Evolutionary conservation across 345 rosid genomes (phyloP), one percentile per base, ranked within the genome.

Genomic region (Brassica juncea): DNA sequence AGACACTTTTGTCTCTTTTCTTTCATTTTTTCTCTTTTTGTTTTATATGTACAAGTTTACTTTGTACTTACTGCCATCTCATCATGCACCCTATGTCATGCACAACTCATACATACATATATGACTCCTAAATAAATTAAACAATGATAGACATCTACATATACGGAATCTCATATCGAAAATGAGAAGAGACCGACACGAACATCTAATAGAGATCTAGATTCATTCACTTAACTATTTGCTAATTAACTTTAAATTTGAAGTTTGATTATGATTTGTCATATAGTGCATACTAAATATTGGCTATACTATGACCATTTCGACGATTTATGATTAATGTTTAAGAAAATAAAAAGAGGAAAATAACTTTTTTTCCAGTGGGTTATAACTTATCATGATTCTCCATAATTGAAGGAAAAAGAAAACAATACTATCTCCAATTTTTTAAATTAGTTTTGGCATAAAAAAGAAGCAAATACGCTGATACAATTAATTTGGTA

Each of bases 1-100:
- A 80, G 82, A 9, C 71, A 74, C 1, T 52, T 80, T 80, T 80
- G 82, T 80, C 71, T 74, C 71, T 74, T 68, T 74, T 19, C 79
- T 80, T 39, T 37, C 66, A 61, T 58, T 3, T 12, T 44, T 8
- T 19, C 21, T 21, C 6, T 14, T 66, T 47, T 73, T 79, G 42
- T 47, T 60, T 60, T 47, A 23, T 73, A 19, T 52, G 12, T 4
- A 49, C 35, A 80, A 27, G 4, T 66, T 60, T 72, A 49, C 64
- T 66, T 59, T 72, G 69, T 80, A 62, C 75, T 80, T 35, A 44
- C 37, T 35, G 71, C 65, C 75, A 80, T 74, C 47, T 74, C 71
- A 80, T 62, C 79, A 62, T 80, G 74, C 47, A 39, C 70, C 30
- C 63, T 55, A 60, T 59, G 25, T 68, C 69, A 66, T 66, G 54